Evolutionary conservation across 208 protist genomes (phyloP).

Genomic region (Trypanosoma cruzi): DNA sequence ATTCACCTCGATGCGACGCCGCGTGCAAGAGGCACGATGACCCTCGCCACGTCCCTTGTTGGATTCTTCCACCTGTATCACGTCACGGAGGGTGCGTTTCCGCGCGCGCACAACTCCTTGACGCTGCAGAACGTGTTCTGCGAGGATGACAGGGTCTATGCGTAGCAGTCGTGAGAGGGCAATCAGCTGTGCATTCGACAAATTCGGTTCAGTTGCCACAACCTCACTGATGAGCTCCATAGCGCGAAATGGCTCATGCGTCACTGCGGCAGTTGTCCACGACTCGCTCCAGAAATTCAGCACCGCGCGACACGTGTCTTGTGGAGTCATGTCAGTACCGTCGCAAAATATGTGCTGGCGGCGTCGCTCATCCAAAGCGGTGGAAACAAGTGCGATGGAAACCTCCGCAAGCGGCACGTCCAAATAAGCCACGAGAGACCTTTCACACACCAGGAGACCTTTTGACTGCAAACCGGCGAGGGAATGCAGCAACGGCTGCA

Average conservation of each 20-base stretch:
- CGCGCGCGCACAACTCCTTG: slow-evolving; percentile 17
- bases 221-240: slow-evolving; percentile 26
- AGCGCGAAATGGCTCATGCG: not conserved
- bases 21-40: not conserved
- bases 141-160: slow-evolving; percentile 32
- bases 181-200: slow-evolving; percentile 38
- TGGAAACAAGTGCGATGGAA: slow-evolving; percentile 14
- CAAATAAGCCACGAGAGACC: slow-evolving; percentile 28
- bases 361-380: not conserved
- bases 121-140: slow-evolving; percentile 55
- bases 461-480: slow-evolving; percentile 45
- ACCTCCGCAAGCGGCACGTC: slow-evolving; percentile 27
- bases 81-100: slow-evolving; percentile 7
- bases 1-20: slow-evolving; percentile 22
- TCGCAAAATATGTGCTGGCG: slow-evolving; percentile 8
- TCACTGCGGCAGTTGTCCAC: slow-evolving; percentile 11
- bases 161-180: slow-evolving; percentile 47
- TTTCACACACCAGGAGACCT: slow-evolving; percentile 37
- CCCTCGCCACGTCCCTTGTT: not conserved
- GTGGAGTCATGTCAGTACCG: slow-evolving; percentile 2
- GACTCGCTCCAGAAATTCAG: slow-evolving; percentile 70
- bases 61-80: not conserved
- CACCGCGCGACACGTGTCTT: slow-evolving; percentile 28
- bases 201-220: slow-evolving; percentile 31
- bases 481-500: slow-evolving; percentile 40